Conservation (phyloP, 441 rosid species). For the Croton setiger region DNA sequence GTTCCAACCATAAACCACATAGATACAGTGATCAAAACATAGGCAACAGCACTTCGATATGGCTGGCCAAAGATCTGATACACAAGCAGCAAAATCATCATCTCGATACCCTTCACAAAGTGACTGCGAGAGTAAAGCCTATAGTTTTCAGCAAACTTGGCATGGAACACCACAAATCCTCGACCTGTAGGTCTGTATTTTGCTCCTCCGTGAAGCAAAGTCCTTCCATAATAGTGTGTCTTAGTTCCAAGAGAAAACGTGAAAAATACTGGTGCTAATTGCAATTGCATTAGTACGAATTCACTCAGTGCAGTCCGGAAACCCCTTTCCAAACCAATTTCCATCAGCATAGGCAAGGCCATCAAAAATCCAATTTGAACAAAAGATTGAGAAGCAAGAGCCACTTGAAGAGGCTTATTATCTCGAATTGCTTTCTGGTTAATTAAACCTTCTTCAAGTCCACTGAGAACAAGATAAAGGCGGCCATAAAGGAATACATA, state of each 20-base stretch:
- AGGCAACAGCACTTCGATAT: conserved; percentile 84
- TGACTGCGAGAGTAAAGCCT: conserved; percentile 97
- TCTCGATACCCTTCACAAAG: conserved; percentile 94
- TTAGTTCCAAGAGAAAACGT: conserved; percentile 98
- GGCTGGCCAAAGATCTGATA: conserved; percentile 85
- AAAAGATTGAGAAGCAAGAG: conserved; percentile 99
- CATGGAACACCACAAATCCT: conserved; percentile 98
- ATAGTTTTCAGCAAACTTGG: conserved; percentile 97
- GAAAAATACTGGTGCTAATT: conserved; percentile 97
- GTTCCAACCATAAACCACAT: conserved; percentile 99
- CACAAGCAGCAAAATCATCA: conserved; percentile 89
- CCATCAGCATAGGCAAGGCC: conserved; percentile 99
- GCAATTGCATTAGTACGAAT: conserved; percentile 95
- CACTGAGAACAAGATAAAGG: conserved; percentile 97
- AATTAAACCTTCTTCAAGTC: conserved; percentile 85
- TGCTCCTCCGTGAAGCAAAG: conserved; percentile 97
- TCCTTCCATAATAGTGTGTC: conserved; percentile 96
- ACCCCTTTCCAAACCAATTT: conserved; percentile 96
- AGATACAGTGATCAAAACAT: conserved; percentile 81
- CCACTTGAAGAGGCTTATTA: conserved; percentile 93
- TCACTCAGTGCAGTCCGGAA: conserved; percentile 97
- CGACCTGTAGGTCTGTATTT: conserved; percentile 97
- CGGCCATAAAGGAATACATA: conserved; percentile 99
- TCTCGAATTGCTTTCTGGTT: conserved; percentile 73
- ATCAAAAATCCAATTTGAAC: conserved; percentile 95